phyloP scores from a whole-genome alignment of 305 asterid genomes.

The Fraxinus albicans region DNA sequence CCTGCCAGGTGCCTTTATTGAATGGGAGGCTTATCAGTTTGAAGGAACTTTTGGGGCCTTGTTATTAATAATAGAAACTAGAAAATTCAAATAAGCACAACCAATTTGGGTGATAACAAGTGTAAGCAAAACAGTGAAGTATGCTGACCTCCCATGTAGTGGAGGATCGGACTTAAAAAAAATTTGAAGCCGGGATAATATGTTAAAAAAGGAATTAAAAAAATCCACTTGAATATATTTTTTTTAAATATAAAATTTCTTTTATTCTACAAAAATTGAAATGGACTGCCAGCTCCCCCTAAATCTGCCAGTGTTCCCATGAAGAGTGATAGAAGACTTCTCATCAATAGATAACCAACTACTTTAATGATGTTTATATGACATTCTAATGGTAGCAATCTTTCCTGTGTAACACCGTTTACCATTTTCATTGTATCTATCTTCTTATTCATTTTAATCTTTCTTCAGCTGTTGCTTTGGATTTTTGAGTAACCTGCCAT shows the following conservation, averaged over 20 bases:
- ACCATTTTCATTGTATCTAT: not conserved
- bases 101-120: not conserved
- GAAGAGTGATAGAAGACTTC: not conserved
- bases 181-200: too few species aligned
- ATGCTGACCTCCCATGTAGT: not conserved
- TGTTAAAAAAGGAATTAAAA: too few species aligned
- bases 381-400: not conserved
- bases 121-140: not conserved
- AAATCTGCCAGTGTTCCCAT: not conserved
- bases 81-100: not conserved
- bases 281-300: not conserved
- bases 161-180: not conserved
- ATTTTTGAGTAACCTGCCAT: not conserved
- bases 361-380: not conserved
- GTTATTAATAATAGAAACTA: not conserved
- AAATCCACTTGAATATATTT: too few species aligned
- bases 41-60: constrained; percentile 14
- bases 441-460: not conserved
- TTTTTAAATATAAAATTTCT: too few species aligned
- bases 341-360: not conserved
- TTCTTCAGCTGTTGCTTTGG: not conserved
- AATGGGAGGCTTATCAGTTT: not conserved
- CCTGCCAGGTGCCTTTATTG: not conserved
- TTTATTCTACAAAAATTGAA: not conserved
- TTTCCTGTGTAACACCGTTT: not conserved